These are phyloP conservation scores for Paramecium bursaria DNA, from an alignment of 73 alveolate genomes.

Conservation along the genomic window DNA sequence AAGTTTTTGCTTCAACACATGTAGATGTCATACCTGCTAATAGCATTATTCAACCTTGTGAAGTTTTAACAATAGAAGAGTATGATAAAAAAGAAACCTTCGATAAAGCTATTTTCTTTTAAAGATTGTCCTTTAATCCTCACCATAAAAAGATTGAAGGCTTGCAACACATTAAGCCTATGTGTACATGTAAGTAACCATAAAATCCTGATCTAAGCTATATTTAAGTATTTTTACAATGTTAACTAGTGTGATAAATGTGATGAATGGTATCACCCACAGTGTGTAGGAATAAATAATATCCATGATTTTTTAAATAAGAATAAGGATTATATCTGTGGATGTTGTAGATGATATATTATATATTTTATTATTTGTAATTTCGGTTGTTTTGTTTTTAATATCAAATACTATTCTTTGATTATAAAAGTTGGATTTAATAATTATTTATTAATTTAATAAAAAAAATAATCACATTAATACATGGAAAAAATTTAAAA, in stretches of 20 bases:
- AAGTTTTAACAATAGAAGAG: slow-evolving; percentile 11
- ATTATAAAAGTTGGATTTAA: too few relatives aligned
- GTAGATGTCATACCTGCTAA: slow-evolving; percentile 11
- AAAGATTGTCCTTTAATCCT: slow-evolving; percentile 35
- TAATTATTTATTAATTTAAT: too few relatives aligned
- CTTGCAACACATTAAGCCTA: neutral
- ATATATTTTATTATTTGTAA: too few relatives aligned
- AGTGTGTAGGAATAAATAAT: slow-evolving; percentile 47
- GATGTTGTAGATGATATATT: slow-evolving; percentile 61
- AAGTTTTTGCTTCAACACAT: slow-evolving; percentile 3
- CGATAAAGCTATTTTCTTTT: slow-evolving; percentile 12
- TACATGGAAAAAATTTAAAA: too few relatives aligned
- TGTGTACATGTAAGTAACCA: slow-evolving; percentile 38
- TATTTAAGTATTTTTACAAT: neutral
- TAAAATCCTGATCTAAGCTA: slow-evolving; percentile 17
- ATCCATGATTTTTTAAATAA: too few relatives aligned
- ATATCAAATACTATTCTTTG: too few relatives aligned
- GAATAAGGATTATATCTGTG: slow-evolving; percentile 50
- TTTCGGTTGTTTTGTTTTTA: too few relatives aligned
- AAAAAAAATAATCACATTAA: too few relatives aligned
- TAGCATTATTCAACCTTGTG: slow-evolving; percentile 11
- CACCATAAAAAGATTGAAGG: slow-evolving; percentile 20
- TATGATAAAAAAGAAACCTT: slow-evolving; percentile 1
- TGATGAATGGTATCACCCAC: slow-evolving; percentile 28
- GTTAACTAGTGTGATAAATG: slow-evolving; percentile 14